Evolutionary conservation across 139 green algal genomes (phyloP), one percentile per base, ranked within the genome.

Genomic region (Diplosphaera chodatii): DNA sequence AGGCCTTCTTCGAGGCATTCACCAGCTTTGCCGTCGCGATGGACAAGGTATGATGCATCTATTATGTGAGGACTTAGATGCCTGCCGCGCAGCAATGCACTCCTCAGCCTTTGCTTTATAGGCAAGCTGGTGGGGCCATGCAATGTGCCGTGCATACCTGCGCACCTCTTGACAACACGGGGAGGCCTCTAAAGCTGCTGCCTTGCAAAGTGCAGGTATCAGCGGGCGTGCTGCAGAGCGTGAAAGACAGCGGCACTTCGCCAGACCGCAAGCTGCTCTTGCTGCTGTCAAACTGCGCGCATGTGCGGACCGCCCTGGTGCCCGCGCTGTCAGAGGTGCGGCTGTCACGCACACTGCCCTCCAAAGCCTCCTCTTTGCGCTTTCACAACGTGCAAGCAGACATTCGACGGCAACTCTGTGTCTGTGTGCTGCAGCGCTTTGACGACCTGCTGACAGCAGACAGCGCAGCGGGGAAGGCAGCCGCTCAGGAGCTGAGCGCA

Each of bases 1-100:
- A 32, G 13, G 64, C 68, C 8, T 76, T 84, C 55, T 77, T 78
- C 64, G 74, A 64, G 1, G 78, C 66, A 63, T 84, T 76, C 37
- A 55, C 66, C 0, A 59, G 59, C 22, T 84, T 66, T 41, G 68
- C 71, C 0, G 30, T 65, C 20, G 66, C 64, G 55, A 66, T n/a
- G 31, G 66, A 77, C 30, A 29, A n/a, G 5, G 40, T 64, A 10
- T 20, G 22, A 25, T 27, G 5, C 40, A 8, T 27, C 16, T 18
- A 6, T 4, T 66, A 25, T 18, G 3, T 67, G 37, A 20, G 37
- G 37, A 20, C 6, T 48, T n/a, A n/a, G n/a, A n/a, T n/a, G 63
- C 13, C 64, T 40, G 25, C 20, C 63, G 3, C 65, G 41, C 72
- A 55, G 72, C 64, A 29, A 68, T 55, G 55, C 68, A 28, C 25